phyloP scores from a whole-genome alignment of 2,329 filamentous ascomycete species.

The Xylaria sp. region DNA sequence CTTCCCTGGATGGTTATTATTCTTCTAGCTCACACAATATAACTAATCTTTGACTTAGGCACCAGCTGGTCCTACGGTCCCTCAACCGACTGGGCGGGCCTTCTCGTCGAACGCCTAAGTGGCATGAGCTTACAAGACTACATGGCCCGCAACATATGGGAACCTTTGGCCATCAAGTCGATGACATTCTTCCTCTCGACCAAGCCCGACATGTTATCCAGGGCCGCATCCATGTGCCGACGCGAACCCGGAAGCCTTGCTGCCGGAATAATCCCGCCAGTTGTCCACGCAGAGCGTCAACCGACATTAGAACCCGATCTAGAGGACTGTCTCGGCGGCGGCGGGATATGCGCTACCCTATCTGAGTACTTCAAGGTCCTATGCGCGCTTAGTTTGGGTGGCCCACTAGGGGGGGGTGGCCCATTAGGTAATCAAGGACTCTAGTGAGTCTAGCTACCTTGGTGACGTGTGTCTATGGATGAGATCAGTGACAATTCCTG shows the following conservation, averaged over 20 bases:
- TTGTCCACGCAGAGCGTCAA: not conserved
- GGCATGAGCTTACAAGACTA: not conserved
- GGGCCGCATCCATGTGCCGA: not conserved
- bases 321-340: not conserved
- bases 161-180: not conserved
- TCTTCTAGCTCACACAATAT: too few species aligned
- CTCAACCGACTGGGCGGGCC: not conserved
- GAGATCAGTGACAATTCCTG: too few species aligned
- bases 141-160: not conserved
- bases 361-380: not conserved
- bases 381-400: not conserved
- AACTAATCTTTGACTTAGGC: not conserved
- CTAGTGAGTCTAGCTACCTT: too few species aligned
- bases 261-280: too few species aligned
- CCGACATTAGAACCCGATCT: not conserved
- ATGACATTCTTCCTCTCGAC: not conserved
- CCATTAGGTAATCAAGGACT: too few species aligned
- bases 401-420: too few species aligned
- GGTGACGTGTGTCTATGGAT: too few species aligned
- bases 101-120: not conserved
- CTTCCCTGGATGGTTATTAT: too few species aligned
- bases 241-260: not conserved
- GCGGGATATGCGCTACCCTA: not conserved
- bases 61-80: not conserved
- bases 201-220: not conserved